phyloP scores from a whole-genome alignment of 352 stramenopile species.

The Hyaloperonospora brassicae region DNA sequence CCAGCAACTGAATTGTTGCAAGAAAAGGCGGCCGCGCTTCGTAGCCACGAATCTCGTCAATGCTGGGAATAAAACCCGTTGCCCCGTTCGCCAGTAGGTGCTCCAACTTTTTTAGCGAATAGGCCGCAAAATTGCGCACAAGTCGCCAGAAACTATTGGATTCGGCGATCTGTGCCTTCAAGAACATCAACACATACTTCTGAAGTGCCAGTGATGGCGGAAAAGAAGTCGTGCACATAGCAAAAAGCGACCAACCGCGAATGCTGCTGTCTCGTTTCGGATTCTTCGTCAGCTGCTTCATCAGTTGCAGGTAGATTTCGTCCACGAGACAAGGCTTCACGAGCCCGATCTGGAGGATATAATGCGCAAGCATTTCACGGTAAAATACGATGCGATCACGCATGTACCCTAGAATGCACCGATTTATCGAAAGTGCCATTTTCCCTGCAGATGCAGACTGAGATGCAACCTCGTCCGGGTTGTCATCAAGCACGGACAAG shows the following conservation, averaged over 20 bases:
- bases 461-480: slow-evolving; percentile 19
- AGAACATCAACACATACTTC: slow-evolving; percentile 87
- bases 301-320: slow-evolving; percentile 90
- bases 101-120: slow-evolving; percentile 88
- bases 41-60: slow-evolving; percentile 90
- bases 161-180: slow-evolving; percentile 69
- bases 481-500: slow-evolving; percentile 49
- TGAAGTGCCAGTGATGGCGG: slow-evolving; percentile 82
- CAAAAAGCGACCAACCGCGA: slow-evolving; percentile 89
- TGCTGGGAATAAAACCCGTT: slow-evolving; percentile 90
- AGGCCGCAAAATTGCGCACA: slow-evolving; percentile 85
- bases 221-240: slow-evolving; percentile 89
- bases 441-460: slow-evolving; percentile 26
- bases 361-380: slow-evolving; percentile 90
- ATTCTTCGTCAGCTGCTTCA: slow-evolving; percentile 92
- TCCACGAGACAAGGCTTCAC: slow-evolving; percentile 84
- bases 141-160: slow-evolving; percentile 71
- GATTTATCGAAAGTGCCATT: slow-evolving; percentile 84
- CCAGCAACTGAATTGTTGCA: slow-evolving; percentile 88
- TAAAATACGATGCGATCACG: slow-evolving; percentile 91
- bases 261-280: slow-evolving; percentile 86
- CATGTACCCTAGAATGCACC: slow-evolving; percentile 91
- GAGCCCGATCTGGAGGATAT: slow-evolving; percentile 88
- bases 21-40: slow-evolving; percentile 90
- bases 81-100: slow-evolving; percentile 80